Conservation (phyloP, 2,329 filamentous ascomycete genomes). For the Aspergillus novoparasiticus region DNA sequence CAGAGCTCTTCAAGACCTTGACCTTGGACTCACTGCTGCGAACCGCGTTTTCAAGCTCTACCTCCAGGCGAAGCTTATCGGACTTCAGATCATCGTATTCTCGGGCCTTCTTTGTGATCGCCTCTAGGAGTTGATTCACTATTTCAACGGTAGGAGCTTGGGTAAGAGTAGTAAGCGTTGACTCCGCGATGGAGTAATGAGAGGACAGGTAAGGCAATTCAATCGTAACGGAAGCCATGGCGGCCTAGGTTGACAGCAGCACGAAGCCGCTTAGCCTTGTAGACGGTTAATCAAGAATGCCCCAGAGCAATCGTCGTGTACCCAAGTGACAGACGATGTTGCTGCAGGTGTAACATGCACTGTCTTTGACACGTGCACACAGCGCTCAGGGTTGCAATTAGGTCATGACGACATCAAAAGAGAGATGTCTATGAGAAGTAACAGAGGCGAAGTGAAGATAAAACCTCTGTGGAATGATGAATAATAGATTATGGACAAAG, state of each 20-base stretch:
- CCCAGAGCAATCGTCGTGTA: not conserved
- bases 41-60: constrained; percentile 89
- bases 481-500: constrained; percentile 11
- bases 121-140: constrained; percentile 72
- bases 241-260: constrained; percentile 19
- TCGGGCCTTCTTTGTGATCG: constrained; percentile 75
- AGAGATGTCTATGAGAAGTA: constrained; percentile 13
- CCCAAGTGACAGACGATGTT: not conserved
- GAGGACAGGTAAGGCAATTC: constrained; percentile 63
- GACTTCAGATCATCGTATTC: constrained; percentile 81
- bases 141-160: constrained; percentile 72
- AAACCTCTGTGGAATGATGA: constrained; percentile 15
- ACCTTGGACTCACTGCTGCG: constrained; percentile 80
- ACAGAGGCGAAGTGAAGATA: constrained; percentile 16
- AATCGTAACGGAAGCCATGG: constrained; percentile 59
- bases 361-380: constrained; percentile 18
- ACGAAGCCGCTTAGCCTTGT: constrained; percentile 15
- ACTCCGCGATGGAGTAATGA: constrained; percentile 60
- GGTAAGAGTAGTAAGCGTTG: constrained; percentile 57
- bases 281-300: not conserved
- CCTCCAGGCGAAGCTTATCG: constrained; percentile 85
- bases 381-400: constrained; percentile 18
- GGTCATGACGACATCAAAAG: constrained; percentile 18
- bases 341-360: constrained; percentile 1
- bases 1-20: constrained; percentile 76